Percentiles rank a stretch among this genome's conserved stretches.
phyloP scores from a whole-genome alignment of 2,329 filamentous ascomycete species.

The Verticillium zaregamsianum region DNA sequence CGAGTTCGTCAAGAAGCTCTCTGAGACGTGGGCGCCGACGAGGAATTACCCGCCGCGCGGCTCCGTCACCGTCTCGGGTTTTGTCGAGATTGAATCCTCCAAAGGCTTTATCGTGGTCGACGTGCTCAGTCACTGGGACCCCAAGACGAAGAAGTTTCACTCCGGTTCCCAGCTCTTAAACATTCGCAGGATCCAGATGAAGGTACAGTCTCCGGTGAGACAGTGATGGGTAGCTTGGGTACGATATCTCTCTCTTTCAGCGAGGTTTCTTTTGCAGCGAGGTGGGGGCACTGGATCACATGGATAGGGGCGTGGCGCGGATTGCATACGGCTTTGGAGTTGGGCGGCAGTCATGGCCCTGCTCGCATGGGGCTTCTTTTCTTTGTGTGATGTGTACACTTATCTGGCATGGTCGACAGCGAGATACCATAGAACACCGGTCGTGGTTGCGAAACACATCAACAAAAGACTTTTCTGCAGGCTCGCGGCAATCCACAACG shows the following conservation, averaged over 20 bases:
- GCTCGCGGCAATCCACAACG: background rate
- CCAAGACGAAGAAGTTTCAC: constrained; percentile 43
- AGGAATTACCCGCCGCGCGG: constrained; percentile 43
- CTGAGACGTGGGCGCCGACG: constrained; percentile 41
- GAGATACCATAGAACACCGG: background rate
- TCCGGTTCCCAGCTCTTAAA: constrained; percentile 5
- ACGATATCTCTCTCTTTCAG: background rate
- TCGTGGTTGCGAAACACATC: background rate
- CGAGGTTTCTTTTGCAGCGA: background rate
- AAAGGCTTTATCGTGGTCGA: constrained; percentile 45
- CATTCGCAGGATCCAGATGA: constrained; percentile 13
- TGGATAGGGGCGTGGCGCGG: background rate
- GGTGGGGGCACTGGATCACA: background rate
- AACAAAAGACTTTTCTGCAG: background rate
- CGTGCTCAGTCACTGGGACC: constrained; percentile 51
- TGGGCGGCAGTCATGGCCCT: constrained; percentile 4
- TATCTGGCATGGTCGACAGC: background rate
- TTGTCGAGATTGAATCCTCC: constrained; percentile 48
- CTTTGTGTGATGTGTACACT: background rate
- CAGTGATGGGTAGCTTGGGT: background rate
- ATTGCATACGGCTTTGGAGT: constrained; percentile 7
- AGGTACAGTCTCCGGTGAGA: constrained; percentile 11
- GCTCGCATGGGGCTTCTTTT: constrained; percentile 1
- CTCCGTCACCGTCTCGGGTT: constrained; percentile 46
- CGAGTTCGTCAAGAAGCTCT: constrained; percentile 11